Base-by-base conservation (phyloP, 257 asterid species). In the Lycium barbarum region DNA sequence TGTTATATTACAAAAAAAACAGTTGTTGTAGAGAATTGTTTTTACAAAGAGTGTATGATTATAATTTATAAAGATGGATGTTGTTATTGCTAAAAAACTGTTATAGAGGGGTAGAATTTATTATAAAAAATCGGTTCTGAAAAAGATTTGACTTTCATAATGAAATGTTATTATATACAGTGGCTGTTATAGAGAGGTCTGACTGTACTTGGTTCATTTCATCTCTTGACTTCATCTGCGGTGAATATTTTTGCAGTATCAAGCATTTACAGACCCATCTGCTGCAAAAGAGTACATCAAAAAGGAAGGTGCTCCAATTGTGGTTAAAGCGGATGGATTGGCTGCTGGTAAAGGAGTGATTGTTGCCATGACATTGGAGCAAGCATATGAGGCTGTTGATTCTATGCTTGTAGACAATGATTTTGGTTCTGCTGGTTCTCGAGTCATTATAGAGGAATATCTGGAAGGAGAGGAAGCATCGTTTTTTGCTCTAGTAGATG, bases 261-360 rank as follows among this genome's bases (percentile, higher is more conserved):
- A 88, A 88, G 90, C 99, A 7, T 96, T 96, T 85, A 66, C 92
- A 0, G 93, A 96, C 62, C 90, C 98, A 13, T 83, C 74, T 17
- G 86, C 92, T 84, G 99, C 99, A 68, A 94, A 96, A 90, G 90
- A 90, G 63, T 94, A 94, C 84, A 91, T 96, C 74, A 85, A 88
- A 90, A 93, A 88, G 54, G 93, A 94, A 91, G 97, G 98, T 13
- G 90, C 93, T 20, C 98, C 99, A 0, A 96, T 96, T 80, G 99
- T 96, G 57, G 90, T 96, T 22, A 96, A 96, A 89, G 98, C 98
- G 7, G 99, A 96, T 13, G 99, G 99, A 72, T 90, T 96, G 86
- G 99, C 98, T 33, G 98, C 98, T 15, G 99, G 99, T 66, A 94
- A 96, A 88, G 99, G 99, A 83, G 99, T 96, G 36, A 85, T 94